Conservation (phyloP, 2,329 filamentous ascomycete species). For the Colletotrichum costaricense region DNA sequence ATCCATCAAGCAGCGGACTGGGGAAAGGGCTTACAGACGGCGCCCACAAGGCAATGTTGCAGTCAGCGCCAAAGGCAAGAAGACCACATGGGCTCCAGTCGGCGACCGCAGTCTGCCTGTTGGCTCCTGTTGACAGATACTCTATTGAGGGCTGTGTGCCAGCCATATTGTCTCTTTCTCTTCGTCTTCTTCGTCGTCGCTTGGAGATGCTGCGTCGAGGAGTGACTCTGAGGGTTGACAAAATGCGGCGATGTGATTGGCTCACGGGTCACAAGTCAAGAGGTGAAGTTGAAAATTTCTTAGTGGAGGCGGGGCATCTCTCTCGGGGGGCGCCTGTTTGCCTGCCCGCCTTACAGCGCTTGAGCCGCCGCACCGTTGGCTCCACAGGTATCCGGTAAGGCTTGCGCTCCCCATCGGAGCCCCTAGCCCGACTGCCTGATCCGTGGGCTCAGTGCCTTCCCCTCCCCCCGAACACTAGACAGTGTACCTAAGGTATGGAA, state of each 20-base stretch:
- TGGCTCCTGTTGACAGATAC: constrained; percentile 83
- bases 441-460: not conserved
- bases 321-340: not conserved
- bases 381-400: constrained; percentile 18
- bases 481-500: not conserved
- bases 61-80: constrained; percentile 89
- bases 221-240: constrained; percentile 48
- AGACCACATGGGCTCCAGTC: constrained; percentile 84
- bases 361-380: constrained; percentile 24
- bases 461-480: not conserved
- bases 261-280: constrained; percentile 33
- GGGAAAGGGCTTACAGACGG: constrained; percentile 53
- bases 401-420: not conserved
- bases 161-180: constrained; percentile 36
- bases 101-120: constrained; percentile 87
- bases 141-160: constrained; percentile 49
- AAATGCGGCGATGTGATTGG: constrained; percentile 50
- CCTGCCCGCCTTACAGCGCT: constrained; percentile 30
- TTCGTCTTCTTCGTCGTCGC: not conserved
- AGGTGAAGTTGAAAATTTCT: constrained; percentile 38
- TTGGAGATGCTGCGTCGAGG: constrained; percentile 30
- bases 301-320: constrained; percentile 17
- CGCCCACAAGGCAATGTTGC: constrained; percentile 89
- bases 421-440: not conserved
- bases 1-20: not conserved